Percentiles rank a stretch among this genome's conserved stretches.
Conservation (phyloP, 2,329 filamentous ascomycete genomes). For the Fusarium clavum region DNA sequence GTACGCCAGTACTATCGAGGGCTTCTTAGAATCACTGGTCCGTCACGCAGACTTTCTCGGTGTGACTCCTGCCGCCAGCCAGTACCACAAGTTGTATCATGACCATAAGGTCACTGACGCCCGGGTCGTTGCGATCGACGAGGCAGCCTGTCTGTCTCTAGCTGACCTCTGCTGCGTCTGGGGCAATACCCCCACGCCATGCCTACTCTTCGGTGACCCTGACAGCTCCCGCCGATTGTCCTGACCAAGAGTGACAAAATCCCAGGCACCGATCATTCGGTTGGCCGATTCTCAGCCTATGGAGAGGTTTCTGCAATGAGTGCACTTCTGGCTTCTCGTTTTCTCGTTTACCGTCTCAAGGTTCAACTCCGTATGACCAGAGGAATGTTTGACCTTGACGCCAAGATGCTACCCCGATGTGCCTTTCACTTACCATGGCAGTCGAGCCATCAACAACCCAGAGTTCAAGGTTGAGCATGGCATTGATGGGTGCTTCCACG, state of each 20-base stretch:
- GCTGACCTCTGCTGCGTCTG: background rate
- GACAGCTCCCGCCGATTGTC: background rate
- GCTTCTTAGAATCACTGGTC: background rate
- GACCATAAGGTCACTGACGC: fast-evolving
- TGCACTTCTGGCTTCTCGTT: background rate
- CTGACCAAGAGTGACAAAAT: background rate
- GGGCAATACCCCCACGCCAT: background rate
- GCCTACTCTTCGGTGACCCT: background rate
- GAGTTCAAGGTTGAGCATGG: background rate
- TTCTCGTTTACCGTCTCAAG: background rate
- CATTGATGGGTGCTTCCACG: background rate
- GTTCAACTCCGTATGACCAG: background rate
- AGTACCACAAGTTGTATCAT: background rate
- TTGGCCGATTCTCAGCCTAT: background rate
- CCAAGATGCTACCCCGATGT: background rate
- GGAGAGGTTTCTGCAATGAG: background rate
- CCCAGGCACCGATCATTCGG: background rate
- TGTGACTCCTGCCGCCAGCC: too few relatives aligned
- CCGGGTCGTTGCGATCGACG: background rate
- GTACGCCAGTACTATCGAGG: fast-evolving
- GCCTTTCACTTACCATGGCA: background rate
- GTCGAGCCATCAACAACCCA: too few relatives aligned
- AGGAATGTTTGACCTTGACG: background rate
- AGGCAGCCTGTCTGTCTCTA: background rate
- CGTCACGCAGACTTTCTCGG: too few relatives aligned